Evolutionary conservation across 129 eudicot species (phyloP), one percentile per base, ranked within the genome.

Genomic region (Saposhnikovia divaricata): DNA sequence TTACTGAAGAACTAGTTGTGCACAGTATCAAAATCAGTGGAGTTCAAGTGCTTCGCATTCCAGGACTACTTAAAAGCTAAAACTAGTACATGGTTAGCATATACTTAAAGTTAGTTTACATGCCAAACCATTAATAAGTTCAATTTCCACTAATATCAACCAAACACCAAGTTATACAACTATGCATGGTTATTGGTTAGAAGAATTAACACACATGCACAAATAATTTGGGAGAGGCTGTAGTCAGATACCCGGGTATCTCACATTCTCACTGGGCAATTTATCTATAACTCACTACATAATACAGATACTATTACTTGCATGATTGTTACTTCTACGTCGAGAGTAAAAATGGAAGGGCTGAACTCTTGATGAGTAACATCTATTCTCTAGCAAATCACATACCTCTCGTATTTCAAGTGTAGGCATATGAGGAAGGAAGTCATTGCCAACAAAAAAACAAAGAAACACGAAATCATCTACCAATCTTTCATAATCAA

Each of bases 351-450:
- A 27, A 12, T 3, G 5, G 12, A 2, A 12, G 42, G 43, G 46
- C 9, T 39, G 45, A 13, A 70, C n/a, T 38, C 12, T 18, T 39
- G 13, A 38, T 15, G 25, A 71, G 12, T 18, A 37, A 18, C 47
- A 39, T 34, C 39, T 37, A 6, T 38, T 83, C 43, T 74, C 76
- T 78, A 50, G 77, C 18, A 72, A 59, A 23, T 57, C 78, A 77
- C 75, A 74, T 89, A 95, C 98, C 98, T 95, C 98, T 80, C 98
- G 92, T 85, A 95, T 95, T 88, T 95, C 98, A 71, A 95, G 83
- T 45, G 98, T 95, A 48, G 98, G 98, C 98, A 95, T 95, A 77
- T 95, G 98, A 43, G 98, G 98, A 86, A 95, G 98, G 81, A 95
- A 95, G 84, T 95, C 98, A 82, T 95, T 95, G 83, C 98, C 98